Base-by-base conservation (phyloP, 257 asterid species). In the Solanum stenotomum region DNA sequence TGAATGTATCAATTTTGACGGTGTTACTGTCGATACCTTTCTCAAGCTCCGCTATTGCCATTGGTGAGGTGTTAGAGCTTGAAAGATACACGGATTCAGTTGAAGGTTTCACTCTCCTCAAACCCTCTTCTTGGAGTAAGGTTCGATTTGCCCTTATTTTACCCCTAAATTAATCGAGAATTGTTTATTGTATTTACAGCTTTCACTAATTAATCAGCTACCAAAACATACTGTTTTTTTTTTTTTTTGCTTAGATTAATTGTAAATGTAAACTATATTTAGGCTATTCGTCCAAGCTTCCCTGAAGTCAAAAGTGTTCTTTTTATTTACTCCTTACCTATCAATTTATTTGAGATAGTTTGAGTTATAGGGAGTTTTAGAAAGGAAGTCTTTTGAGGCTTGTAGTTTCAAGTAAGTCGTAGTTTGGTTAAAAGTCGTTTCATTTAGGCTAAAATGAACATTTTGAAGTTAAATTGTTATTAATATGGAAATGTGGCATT, bases 101-200 rank as follows among this genome's bases (percentile, higher is more conserved):
- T 22, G 90, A 95, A 87, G 98, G 98, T 14, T 97, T 97, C 92
- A 92, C 96, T 85, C 93, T 97, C 87, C 97, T 97, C 89, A 89
- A 90, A 38, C 99, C 99, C 35, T 88, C 95, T 89, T 96, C 98
- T 44, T 97, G 96, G 98, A 91, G 52, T 84, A 94, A 95, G 98
- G 98, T 95, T 37, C 42, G 6, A 15, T 56, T 2, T 29, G 2
- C 44, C 31, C 44, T 13, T 3, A 1, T 29, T 46, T 23, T 46
- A 0, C n/a, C 1, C 35, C 65, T 0, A 40, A 29, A 8, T 25
- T n/a, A 76, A 37, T 37, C 0, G 52, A 37, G 8, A 13, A 34
- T 72, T 33, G 25, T 0, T 72, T 34, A 22, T 18, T 74, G 81
- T 65, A 25, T 0, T 59, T 59, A 10, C 25, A 20, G 67, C 5